These are phyloP conservation scores for Cryphonectria parasitica DNA, from an alignment of 2,329 filamentous ascomycete species.

Conservation along the genomic window DNA sequence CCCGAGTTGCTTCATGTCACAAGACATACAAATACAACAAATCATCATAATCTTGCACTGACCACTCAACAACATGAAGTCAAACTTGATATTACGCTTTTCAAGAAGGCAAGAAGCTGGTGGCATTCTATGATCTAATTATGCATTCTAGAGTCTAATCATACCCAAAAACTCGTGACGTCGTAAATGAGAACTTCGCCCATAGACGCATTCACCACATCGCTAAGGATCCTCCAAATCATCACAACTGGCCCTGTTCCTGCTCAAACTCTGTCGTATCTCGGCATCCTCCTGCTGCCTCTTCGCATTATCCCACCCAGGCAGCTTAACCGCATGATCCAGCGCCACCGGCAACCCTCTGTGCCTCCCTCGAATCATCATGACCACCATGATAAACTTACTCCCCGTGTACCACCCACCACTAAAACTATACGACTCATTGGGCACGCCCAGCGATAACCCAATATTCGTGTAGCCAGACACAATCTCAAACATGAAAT, in stretches of 20 bases:
- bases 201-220: not conserved
- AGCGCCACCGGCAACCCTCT: conserved; percentile 59
- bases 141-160: not conserved
- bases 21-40: too few species aligned
- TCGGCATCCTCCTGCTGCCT: conserved; percentile 27
- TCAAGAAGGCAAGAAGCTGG: not conserved
- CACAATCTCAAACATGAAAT: conserved; percentile 62
- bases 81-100: not conserved
- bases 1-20: too few species aligned
- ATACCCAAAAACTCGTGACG: not conserved
- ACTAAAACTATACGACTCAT: conserved; percentile 23
- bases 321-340: conserved; percentile 53
- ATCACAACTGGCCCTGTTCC: conserved; percentile 10
- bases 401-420: conserved; percentile 28
- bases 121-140: not conserved
- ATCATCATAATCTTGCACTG: too few species aligned
- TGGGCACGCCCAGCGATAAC: conserved; percentile 17
- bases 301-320: conserved; percentile 40
- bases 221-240: not conserved
- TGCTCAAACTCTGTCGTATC: conserved; percentile 24
- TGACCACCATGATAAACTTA: conserved; percentile 27
- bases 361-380: conserved; percentile 54
- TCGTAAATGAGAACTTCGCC: not conserved
- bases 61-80: not conserved
- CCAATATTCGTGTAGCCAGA: conserved; percentile 29